These are phyloP conservation scores for Acer saccharum DNA, from an alignment of 345 rosid genomes.

Conservation along the genomic window DNA sequence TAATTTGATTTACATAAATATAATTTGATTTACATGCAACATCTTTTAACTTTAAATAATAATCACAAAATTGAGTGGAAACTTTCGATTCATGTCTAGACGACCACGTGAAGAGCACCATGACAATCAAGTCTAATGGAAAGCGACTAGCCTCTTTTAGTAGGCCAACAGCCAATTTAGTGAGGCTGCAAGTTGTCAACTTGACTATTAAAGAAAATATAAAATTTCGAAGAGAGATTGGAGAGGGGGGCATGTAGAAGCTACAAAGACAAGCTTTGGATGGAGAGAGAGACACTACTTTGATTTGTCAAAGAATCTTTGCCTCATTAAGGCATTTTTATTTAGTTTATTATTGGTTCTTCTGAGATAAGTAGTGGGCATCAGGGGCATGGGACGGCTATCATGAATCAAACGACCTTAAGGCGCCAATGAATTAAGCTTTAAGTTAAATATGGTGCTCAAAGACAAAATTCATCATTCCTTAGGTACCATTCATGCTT, in stretches of 20 bases:
- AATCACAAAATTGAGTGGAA: slow-evolving; percentile 7
- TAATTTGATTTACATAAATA: no score
- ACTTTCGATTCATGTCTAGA: neutral
- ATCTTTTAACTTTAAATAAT: slow-evolving; percentile 9
- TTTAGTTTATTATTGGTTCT: slow-evolving; percentile 11
- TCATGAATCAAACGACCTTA: neutral
- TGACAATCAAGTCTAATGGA: slow-evolving; percentile 11
- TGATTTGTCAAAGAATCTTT: slow-evolving; percentile 15
- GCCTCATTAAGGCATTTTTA: neutral
- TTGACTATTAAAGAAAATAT: slow-evolving; percentile 14
- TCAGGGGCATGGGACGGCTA: neutral
- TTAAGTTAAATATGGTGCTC: no score
- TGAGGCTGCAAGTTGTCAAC: slow-evolving; percentile 30
- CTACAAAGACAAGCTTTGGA: neutral
- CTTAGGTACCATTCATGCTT: neutral
- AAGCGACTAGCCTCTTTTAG: slow-evolving; percentile 15
- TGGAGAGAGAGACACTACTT: neutral
- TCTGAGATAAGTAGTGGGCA: neutral
- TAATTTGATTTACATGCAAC: neutral
- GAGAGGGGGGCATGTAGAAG: no score
- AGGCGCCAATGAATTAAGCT: no score
- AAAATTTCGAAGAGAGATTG: no score
- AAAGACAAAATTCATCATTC: neutral
- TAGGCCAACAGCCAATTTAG: slow-evolving; percentile 15
- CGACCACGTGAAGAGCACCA: slow-evolving; percentile 27